Percentiles rank a stretch among this genome's conserved stretches.
These are phyloP conservation scores for Cercospora canescens DNA, from an alignment of 2,329 filamentous ascomycete species.

Conservation along the genomic window DNA sequence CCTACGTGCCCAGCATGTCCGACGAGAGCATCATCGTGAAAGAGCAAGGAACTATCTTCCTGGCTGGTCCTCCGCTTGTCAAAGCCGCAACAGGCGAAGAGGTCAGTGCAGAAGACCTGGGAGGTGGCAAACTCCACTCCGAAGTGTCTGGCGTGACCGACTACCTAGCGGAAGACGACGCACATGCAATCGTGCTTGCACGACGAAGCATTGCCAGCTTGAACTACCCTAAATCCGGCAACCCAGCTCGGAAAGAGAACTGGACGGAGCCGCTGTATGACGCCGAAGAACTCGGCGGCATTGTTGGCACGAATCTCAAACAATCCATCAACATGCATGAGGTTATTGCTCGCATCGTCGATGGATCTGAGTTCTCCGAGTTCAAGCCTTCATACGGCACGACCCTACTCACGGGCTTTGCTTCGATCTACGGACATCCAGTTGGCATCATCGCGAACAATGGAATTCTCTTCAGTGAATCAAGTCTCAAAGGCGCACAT, in stretches of 20 bases:
- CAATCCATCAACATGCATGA: slow-evolving; percentile 84
- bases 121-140: slow-evolving; percentile 85
- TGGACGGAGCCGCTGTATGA: slow-evolving; percentile 79
- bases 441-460: slow-evolving; percentile 96
- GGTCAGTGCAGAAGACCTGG: slow-evolving; percentile 86
- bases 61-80: slow-evolving; percentile 89
- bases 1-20: slow-evolving; percentile 95
- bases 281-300: slow-evolving; percentile 77
- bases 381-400: slow-evolving; percentile 92
- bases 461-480: slow-evolving; percentile 88
- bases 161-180: slow-evolving; percentile 91
- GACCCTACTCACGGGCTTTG: slow-evolving; percentile 86
- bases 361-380: slow-evolving; percentile 85
- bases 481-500: slow-evolving; percentile 89
- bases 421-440: slow-evolving; percentile 81
- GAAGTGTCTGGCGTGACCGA: slow-evolving; percentile 92
- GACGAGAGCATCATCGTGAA: slow-evolving; percentile 97
- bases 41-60: slow-evolving; percentile 95
- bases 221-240: slow-evolving; percentile 69
- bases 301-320: slow-evolving; percentile 86
- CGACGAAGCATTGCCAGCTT: slow-evolving; percentile 82
- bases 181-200: slow-evolving; percentile 84
- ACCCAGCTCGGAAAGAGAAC: slow-evolving; percentile 37
- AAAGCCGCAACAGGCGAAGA: slow-evolving; percentile 95
- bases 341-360: slow-evolving; percentile 88